Evolutionary conservation across 805 yeast species (phyloP).

Genomic region (Teunomyces lycoperdinae): DNA sequence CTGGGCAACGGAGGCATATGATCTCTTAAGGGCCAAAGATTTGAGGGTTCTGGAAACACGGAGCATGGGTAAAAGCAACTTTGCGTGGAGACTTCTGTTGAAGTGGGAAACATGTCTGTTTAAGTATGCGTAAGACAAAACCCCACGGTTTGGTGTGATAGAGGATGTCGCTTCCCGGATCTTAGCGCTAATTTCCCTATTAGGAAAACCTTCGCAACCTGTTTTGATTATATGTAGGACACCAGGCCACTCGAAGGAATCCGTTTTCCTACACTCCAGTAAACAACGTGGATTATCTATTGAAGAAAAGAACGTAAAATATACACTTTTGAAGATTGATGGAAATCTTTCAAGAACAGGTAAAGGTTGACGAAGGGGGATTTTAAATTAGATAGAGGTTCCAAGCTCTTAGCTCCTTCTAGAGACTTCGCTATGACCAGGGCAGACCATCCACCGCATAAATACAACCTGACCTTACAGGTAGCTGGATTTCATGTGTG

Average conservation of each 20-base stretch:
- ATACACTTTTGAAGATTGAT: no score
- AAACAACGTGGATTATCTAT: no score
- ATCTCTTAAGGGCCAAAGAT: background rate
- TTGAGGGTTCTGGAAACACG: constrained; percentile 3
- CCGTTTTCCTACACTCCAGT: background rate
- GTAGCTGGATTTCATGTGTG: background rate
- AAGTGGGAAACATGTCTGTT: background rate
- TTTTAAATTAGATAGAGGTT: background rate
- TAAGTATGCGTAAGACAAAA: background rate
- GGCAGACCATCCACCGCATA: background rate
- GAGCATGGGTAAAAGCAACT: constrained; percentile 3
- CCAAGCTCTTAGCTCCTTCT: background rate
- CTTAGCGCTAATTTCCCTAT: background rate
- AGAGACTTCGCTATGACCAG: background rate
- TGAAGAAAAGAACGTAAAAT: no score
- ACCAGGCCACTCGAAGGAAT: background rate
- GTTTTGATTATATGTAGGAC: background rate
- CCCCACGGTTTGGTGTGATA: background rate
- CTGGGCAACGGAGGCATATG: constrained; percentile 18
- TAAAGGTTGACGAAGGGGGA: no score
- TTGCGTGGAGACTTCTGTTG: no score
- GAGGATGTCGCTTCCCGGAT: constrained; percentile 1
- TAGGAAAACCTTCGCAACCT: background rate
- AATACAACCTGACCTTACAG: background rate
- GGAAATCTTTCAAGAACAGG: no score